Conservation (phyloP, 495 filamentous ascomycete genomes). For the Annulohypoxylon moriforme region DNA sequence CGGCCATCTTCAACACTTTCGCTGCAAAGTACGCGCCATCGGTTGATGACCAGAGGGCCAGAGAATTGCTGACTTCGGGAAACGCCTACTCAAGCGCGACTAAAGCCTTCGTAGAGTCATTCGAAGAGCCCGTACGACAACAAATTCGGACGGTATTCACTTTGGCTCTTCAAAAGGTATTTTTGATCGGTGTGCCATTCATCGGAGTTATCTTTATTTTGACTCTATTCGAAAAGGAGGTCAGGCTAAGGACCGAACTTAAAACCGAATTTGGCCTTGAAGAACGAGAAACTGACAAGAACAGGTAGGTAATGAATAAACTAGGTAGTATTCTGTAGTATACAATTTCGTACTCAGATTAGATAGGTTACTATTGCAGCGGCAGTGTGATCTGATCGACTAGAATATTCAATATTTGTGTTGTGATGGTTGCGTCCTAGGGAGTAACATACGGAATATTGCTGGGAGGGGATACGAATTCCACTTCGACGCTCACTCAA, state of each 20-base stretch:
- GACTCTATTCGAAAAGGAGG: conserved; percentile 44
- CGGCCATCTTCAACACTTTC: conserved; percentile 62
- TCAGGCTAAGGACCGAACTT: conserved; percentile 44
- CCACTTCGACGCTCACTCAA: neutral
- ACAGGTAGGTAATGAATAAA: no score
- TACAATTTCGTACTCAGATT: neutral
- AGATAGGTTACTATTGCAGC: neutral
- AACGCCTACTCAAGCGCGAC: conserved; percentile 48
- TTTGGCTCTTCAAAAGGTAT: conserved; percentile 42
- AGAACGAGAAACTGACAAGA: conserved; percentile 15
- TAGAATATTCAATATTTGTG: neutral
- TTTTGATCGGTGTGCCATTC: conserved; percentile 47
- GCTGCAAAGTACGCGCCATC: conserved; percentile 33
- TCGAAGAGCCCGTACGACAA: conserved; percentile 31
- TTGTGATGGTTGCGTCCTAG: neutral
- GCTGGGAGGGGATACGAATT: neutral
- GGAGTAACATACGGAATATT: neutral
- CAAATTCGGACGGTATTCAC: conserved; percentile 46
- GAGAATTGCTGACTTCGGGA: conserved; percentile 32
- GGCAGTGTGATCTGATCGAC: neutral
- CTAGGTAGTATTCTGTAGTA: no score
- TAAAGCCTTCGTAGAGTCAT: conserved; percentile 42
- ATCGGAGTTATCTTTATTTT: conserved; percentile 43
- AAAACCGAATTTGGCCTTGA: conserved; percentile 49
- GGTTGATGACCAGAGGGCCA: conserved; percentile 43